phyloP scores from a whole-genome alignment of 2,329 filamentous ascomycete genomes.

The Zasmidium cellare region DNA sequence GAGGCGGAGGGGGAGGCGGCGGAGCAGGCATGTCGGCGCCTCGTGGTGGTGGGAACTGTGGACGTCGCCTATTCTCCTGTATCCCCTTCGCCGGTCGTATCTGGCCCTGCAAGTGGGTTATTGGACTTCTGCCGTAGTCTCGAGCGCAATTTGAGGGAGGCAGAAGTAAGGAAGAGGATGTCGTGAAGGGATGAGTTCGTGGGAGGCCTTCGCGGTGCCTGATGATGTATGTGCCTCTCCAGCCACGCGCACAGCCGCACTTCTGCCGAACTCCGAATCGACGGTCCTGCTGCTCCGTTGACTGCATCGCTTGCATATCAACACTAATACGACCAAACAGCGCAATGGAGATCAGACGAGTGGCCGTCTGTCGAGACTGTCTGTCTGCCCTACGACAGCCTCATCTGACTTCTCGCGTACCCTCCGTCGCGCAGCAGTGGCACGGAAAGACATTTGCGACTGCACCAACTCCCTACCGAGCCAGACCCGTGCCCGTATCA shows the following conservation, averaged over 20 bases:
- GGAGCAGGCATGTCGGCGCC: constrained; percentile 46
- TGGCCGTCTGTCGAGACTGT: constrained; percentile 20
- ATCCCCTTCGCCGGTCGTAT: no score
- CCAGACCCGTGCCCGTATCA: not conserved
- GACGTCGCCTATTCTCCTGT: no score
- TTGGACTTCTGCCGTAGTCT: no score
- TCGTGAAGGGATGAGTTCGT: no score
- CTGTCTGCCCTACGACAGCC: constrained; percentile 12
- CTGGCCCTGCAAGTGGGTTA: no score
- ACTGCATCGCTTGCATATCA: not conserved
- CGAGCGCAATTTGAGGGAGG: no score
- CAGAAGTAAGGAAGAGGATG: no score
- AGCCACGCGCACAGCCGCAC: no score
- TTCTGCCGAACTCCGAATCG: not conserved
- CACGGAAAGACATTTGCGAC: not conserved
- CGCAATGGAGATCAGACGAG: constrained; percentile 21
- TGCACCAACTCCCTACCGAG: not conserved
- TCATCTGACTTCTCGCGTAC: not conserved
- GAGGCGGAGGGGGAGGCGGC: constrained; percentile 67
- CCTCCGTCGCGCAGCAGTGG: not conserved
- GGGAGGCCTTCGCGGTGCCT: no score
- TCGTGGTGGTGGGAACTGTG: not conserved
- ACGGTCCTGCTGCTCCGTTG: not conserved
- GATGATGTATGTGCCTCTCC: no score
- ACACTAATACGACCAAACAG: not conserved